phyloP scores from a whole-genome alignment of 257 asterid species.

The Asclepias syriaca region DNA sequence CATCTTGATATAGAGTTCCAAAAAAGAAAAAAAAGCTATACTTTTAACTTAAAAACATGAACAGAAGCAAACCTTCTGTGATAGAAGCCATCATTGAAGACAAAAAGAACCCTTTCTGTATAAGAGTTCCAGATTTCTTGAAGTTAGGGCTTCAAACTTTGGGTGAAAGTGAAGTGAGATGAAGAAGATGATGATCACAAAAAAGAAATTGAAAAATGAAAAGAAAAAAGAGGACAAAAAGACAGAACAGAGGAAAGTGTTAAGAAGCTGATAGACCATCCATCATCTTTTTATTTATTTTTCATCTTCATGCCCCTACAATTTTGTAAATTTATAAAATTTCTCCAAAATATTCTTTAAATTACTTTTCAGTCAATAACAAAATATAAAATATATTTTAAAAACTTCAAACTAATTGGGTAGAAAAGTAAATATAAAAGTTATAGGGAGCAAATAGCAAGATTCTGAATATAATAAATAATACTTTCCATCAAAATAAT shows the following conservation, averaged over 20 bases:
- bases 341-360: neutral
- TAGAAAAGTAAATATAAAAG: neutral
- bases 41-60: neutral
- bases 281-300: neutral
- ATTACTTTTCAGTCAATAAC: neutral
- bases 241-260: constrained; percentile 31
- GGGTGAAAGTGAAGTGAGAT: constrained; percentile 19
- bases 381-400: too few species aligned
- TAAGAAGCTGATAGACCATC: constrained; percentile 11
- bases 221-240: constrained; percentile 6
- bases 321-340: neutral
- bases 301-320: constrained; percentile 11
- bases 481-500: too few species aligned
- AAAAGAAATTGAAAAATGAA: too few species aligned
- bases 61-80: constrained; percentile 19
- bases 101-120: neutral
- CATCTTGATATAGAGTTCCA: neutral
- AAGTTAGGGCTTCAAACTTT: neutral
- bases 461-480: neutral
- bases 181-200: neutral
- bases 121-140: constrained; percentile 19
- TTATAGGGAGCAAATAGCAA: neutral
- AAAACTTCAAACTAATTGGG: neutral
- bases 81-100: constrained; percentile 23
- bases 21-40: neutral